Base-by-base conservation (phyloP, 179 eudicot genomes). In the Amaranthus tricolor region DNA sequence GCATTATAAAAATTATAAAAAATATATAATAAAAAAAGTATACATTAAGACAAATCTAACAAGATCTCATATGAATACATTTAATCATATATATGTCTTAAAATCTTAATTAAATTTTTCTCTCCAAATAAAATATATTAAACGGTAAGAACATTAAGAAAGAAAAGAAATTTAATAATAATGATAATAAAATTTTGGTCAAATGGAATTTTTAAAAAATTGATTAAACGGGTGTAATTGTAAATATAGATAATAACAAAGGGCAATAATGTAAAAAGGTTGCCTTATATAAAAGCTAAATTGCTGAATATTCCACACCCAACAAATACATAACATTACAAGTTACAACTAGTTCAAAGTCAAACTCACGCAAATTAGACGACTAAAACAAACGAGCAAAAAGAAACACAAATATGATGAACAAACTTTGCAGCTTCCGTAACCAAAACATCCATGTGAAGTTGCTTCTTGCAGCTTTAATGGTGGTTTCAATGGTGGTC, bases 371-470 rank as follows among this genome's bases (percentile, higher is more conserved):
- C 64, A 77, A 66, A 45, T 72, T 58, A 58, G 17, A 31, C 56
- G 40, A 48, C 8, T 55, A 61, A 73, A 44, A 31, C 40, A 55
- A 71, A 45, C 52, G 6, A 19, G 21, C 55, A 40, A 51, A 73
- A 66, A 77, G 44, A 47, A 54, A 49, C 75, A 78, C 49, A 82
- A 87, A 84, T 79, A 81, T 66, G 82, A 80, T 78, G 81, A 84
- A 60, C 83, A 68, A 68, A 12, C 62, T 64, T 53, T 56, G 47
- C 17, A 65, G 80, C 59, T 31, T 21, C 60, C 48, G 15, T 10
- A 7, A 64, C 74, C 64, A 70, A 78, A 63, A 57, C 74, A 71
- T 54, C n/a, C 14, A 70, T 6, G 54, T 72, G 77, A 77, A 19
- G 74, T 70, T 72, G 73, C 61, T 75, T 7, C 1, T 73, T 16